A percentile compares a stretch with the other conserved stretches of the same genome.
These are phyloP conservation scores for Mollisia scopiformis DNA, from an alignment of 2,329 filamentous ascomycete genomes.

Conservation along the genomic window DNA sequence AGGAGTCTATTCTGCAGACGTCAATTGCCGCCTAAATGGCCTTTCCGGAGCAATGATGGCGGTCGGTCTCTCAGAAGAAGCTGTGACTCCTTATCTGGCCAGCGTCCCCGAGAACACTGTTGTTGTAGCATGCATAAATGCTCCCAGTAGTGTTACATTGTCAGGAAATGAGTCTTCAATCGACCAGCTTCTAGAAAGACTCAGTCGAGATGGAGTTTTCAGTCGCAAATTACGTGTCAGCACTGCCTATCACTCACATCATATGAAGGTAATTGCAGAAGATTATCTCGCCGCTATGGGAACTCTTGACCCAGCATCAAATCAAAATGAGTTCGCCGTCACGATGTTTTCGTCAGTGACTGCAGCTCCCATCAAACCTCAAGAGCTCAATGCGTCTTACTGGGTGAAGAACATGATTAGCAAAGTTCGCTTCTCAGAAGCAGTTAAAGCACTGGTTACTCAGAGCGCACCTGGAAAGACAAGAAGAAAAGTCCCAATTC, in stretches of 20 bases:
- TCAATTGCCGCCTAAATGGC: neutral
- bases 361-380: conserved; percentile 22
- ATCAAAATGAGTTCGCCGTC: neutral
- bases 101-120: neutral
- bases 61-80: conserved; percentile 39
- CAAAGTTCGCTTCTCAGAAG: conserved; percentile 42
- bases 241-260: conserved; percentile 44
- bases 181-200: conserved; percentile 1
- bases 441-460: conserved; percentile 3
- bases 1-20: conserved; percentile 13
- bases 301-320: neutral
- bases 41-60: conserved; percentile 54
- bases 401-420: conserved; percentile 49
- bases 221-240: conserved; percentile 38
- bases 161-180: conserved; percentile 23
- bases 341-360: conserved; percentile 48
- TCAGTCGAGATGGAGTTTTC: conserved; percentile 32
- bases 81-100: conserved; percentile 4
- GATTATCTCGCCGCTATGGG: conserved; percentile 22
- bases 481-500: neutral
- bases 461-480: neutral
- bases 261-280: conserved; percentile 34
- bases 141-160: conserved; percentile 25
- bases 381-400: conserved; percentile 38
- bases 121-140: conserved; percentile 39